Evolutionary conservation across 805 yeast genomes (phyloP), one percentile per base, ranked within the genome.

Genomic region (Lipomyces sp.): DNA sequence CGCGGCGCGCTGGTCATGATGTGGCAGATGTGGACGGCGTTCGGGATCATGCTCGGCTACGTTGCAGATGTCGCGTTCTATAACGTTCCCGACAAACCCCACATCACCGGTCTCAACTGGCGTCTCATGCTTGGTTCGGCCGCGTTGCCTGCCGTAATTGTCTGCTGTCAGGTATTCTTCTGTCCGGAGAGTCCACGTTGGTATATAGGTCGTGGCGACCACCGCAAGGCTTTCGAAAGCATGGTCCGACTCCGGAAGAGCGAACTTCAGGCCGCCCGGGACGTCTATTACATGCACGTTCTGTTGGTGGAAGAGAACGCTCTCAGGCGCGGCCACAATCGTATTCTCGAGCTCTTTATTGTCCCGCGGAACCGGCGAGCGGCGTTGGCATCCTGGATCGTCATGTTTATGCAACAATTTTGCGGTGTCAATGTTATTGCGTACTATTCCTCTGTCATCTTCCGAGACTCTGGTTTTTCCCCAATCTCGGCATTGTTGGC

Each of bases 391-490:
- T 86, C 96, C 2, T 88, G 89, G 84, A 83, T 90, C 70, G 91
- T 87, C 66, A 91, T 92, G 86, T 89, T 90, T 75, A 88, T 89
- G 91, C 97, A 91, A 80, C 96, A 91, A 77, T 89, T 90, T 80
- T 91, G 96, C 79, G 97, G 97, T 72, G 86, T 91, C 76, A 91
- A 91, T 74, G 94, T 90, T 62, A 90, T 91, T 78, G 94, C 96
- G 24, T 89, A 90, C 78, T 91, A 90, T 77, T 89, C 94, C 0
- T 87, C 95, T 0, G 82, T 89, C 8, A 90, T 91, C 65, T 91
- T 91, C 78, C 77, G 83, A 30, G 83, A 87, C 64, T 86, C 92
- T 30, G 89, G 89, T 54, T 87, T 88, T 77, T 77, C 84, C 53
- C 85, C 84, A 67, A 81, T 84, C 68, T 81, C 84, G 65, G 87